phyloP scores from a whole-genome alignment of 1,139 yeast species.

The Protomyces pachydermus region DNA sequence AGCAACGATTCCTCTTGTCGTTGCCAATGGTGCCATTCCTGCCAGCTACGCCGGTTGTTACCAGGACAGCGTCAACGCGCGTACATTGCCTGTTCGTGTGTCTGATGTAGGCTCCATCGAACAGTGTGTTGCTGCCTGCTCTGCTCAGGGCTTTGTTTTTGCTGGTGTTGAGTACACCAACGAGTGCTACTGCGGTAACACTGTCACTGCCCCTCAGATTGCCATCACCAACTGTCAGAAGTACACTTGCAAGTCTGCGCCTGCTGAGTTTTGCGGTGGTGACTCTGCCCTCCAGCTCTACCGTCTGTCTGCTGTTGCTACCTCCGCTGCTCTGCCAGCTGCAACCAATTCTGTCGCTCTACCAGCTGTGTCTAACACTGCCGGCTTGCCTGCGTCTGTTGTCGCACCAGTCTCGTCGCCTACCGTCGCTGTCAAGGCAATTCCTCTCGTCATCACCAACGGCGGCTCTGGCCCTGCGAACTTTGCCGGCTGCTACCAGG shows the following conservation, averaged over 20 bases:
- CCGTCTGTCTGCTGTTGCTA: not conserved
- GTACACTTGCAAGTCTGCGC: not conserved
- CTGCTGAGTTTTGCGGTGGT: not conserved
- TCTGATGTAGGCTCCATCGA: slow-evolving; percentile 1
- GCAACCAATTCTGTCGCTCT: not conserved
- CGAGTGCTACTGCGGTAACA: slow-evolving; percentile 6
- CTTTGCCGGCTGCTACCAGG: slow-evolving; percentile 25
- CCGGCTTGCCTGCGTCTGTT: not conserved
- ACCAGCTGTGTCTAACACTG: not conserved
- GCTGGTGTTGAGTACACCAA: slow-evolving; percentile 6
- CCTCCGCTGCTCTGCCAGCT: not conserved
- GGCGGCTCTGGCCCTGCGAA: not conserved
- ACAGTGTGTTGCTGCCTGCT: not conserved
- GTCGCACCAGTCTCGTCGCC: not conserved
- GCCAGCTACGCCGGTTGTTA: not conserved
- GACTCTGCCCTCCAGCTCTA: not conserved
- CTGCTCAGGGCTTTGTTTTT: not conserved
- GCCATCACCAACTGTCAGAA: not conserved
- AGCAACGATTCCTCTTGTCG: not conserved
- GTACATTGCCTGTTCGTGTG: not conserved
- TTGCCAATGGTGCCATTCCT: not conserved
- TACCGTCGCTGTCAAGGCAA: not conserved
- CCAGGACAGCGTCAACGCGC: not conserved
- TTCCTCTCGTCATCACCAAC: not conserved
- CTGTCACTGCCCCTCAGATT: not conserved